Percentiles rank a stretch among this genome's conserved stretches.
These are phyloP conservation scores for Rhytidiadelphus loreus DNA, from an alignment of 225 moss, liverwort and hornwort species.

Conservation along the genomic window DNA sequence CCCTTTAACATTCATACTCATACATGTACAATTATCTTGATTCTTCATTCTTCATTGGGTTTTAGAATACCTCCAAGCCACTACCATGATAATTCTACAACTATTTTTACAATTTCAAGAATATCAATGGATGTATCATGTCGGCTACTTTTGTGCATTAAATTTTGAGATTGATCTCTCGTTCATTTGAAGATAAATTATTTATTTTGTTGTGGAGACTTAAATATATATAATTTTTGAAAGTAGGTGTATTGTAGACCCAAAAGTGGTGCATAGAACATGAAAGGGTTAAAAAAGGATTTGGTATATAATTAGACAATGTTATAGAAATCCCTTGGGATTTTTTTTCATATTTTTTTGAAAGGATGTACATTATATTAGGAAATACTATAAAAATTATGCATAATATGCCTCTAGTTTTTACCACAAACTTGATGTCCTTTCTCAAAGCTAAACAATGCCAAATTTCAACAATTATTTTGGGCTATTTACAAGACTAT, in stretches of 20 bases:
- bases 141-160: neutral
- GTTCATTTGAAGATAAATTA: neutral
- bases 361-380: neutral
- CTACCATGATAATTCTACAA: neutral
- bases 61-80: neutral
- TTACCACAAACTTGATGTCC: too few species aligned
- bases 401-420: neutral
- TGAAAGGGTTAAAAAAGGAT: neutral
- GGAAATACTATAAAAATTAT: neutral
- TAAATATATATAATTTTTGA: too few species aligned
- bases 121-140: accelerated
- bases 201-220: neutral
- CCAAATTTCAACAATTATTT: neutral
- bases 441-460: accelerated
- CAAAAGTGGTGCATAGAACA: neutral
- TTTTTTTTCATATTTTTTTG: neutral
- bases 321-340: neutral
- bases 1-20: neutral
- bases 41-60: neutral
- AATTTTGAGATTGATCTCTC: neutral
- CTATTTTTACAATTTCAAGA: neutral
- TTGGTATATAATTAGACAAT: neutral
- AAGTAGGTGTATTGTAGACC: too few species aligned
- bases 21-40: neutral
- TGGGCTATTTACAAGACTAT: neutral